Conservation (phyloP, 371 early-diverging fungal genomes). For the Smittium mucronatum region DNA sequence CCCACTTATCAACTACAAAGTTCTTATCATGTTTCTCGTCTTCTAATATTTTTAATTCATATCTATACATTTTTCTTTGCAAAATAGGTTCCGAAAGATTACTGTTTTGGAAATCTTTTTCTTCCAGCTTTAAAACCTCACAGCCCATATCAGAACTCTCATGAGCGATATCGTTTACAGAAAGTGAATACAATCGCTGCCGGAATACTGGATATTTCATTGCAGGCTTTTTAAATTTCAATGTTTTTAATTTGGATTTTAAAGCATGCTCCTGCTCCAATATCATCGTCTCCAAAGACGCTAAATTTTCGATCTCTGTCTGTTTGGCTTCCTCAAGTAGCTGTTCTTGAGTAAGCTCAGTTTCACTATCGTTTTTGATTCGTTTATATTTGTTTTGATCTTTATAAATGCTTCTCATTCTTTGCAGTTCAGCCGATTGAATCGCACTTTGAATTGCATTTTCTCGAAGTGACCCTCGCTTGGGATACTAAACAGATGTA, state of each 20-base stretch:
- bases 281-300: constrained; percentile 20
- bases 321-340: constrained; percentile 28
- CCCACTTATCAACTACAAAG: background rate
- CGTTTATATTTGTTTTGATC: constrained; percentile 16
- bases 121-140: background rate
- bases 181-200: background rate
- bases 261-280: constrained; percentile 17
- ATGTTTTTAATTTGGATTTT: background rate
- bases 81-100: background rate
- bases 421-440: constrained; percentile 19
- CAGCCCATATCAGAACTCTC: background rate
- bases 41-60: background rate
- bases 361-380: background rate
- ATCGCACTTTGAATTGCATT: constrained; percentile 25
- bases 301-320: constrained; percentile 24
- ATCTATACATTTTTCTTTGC: background rate
- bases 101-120: background rate
- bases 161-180: background rate
- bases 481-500: constrained; percentile 14
- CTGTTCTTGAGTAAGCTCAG: constrained; percentile 27
- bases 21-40: background rate
- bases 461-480: constrained; percentile 22
- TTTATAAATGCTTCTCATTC: constrained; percentile 17
- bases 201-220: background rate
- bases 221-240: background rate